These are phyloP conservation scores for Cyphellophora attinorum DNA, from an alignment of 2,329 filamentous ascomycete genomes.

Conservation along the genomic window DNA sequence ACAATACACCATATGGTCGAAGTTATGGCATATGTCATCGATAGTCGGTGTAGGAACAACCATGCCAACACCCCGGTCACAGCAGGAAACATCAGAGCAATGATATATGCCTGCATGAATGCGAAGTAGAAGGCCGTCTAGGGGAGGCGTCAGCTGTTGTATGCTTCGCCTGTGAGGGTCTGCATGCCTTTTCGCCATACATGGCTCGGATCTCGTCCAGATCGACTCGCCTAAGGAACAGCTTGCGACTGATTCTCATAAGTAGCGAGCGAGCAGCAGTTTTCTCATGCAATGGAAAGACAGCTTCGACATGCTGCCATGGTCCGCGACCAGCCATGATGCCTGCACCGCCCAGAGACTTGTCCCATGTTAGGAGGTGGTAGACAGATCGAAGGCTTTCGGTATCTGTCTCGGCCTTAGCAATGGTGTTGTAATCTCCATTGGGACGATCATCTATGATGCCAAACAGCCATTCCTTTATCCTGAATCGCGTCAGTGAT, in stretches of 20 bases:
- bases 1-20: conserved; percentile 2
- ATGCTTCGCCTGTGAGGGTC: no score
- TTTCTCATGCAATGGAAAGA: conserved; percentile 1
- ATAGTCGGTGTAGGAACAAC: neutral
- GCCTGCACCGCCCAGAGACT: neutral
- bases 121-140: conserved; percentile 1
- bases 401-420: neutral
- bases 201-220: conserved; percentile 1
- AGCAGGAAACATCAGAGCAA: conserved; percentile 1
- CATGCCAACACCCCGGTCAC: neutral
- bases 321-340: neutral
- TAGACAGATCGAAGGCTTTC: conserved; percentile 1
- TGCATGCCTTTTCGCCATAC: conserved; percentile 1
- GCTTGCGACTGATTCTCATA: neutral
- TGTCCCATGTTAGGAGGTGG: conserved; percentile 1
- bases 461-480: conserved; percentile 2
- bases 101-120: conserved; percentile 1
- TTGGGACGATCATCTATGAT: conserved; percentile 1
- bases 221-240: neutral
- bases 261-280: neutral
- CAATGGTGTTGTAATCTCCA: conserved; percentile 1
- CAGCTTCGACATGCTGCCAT: neutral
- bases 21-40: neutral
- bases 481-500: neutral
- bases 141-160: neutral